A percentile compares a stretch with the other conserved stretches of the same genome.
Conservation (phyloP, 306 rosid genomes). For the Fragaria ananassa region DNA sequence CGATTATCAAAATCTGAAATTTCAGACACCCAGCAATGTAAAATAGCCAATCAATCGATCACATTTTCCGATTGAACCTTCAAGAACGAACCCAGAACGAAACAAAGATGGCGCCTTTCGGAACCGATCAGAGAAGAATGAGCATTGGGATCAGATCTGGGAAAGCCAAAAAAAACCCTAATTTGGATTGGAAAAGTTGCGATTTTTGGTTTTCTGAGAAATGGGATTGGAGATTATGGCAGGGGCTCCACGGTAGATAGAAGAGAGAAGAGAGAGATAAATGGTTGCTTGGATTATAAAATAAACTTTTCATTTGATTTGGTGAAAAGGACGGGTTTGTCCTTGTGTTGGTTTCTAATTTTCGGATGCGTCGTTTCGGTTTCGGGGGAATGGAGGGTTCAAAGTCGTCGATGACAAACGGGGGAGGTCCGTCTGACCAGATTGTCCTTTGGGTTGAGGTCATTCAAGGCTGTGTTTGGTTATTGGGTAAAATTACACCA, state of each 20-base stretch:
- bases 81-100: conserved; percentile 13
- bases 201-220: background rate
- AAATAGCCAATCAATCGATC: background rate
- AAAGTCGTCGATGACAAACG: background rate
- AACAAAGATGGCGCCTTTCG: conserved; percentile 36
- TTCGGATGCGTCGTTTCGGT: background rate
- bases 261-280: background rate
- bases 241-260: conserved; percentile 28
- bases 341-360: conserved; percentile 11
- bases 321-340: background rate
- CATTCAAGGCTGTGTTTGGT: background rate
- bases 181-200: conserved; percentile 14
- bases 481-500: too few relatives aligned
- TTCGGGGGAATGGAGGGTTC: background rate
- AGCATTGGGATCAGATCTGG: conserved; percentile 53
- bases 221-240: conserved; percentile 31
- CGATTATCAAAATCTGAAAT: conserved; percentile 4
- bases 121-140: conserved; percentile 4
- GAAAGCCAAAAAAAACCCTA: conserved; percentile 48
- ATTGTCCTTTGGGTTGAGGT: background rate
- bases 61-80: background rate
- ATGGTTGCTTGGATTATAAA: conserved; percentile 22
- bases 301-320: background rate
- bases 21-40: conserved; percentile 8
- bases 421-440: too few relatives aligned